Base-by-base conservation (phyloP, 2,329 filamentous ascomycete species). In the Fusarium sublunatum region DNA sequence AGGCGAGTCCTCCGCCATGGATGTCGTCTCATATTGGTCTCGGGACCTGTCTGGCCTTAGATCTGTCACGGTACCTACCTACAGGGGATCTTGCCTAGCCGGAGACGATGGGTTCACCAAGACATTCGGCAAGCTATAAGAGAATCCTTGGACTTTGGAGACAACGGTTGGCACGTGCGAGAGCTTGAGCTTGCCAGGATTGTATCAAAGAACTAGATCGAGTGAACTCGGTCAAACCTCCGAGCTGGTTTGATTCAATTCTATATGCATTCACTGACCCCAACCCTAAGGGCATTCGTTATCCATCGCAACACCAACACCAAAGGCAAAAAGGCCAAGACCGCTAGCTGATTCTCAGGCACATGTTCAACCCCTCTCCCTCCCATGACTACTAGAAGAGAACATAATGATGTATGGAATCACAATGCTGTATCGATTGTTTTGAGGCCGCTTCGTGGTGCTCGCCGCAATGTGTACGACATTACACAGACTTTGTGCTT, bases 121-220 rank as follows among this genome's bases (percentile, higher is more conserved):
- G 44, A 35, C 43, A 46, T 36, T 40, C 12, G 26, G 38, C 34
- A 36, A 34, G 28, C 41, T 45, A 46, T 46, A 62, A 46, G 53
- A 48, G 41, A 49, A 60, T 47, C 55, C 57, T 42, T 60, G 54
- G 40, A 34, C 29, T 54, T 54, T 59, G 28, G 42, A 60, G 57
- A 40, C 56, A 54, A 61, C 57, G 42, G 53, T 53, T 68, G 67
- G 67, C 67, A 69, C 64, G 67, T 70, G 64, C 64, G 54, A 62
- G 62, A 66, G 56, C 64, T 68, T 61, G 65, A 56, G 47, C 38
- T 51, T 38, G 35, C 41, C 52, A 43, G 39, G 43, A 35, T 38
- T 46, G 34, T 48, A 28, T 43, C 40, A 38, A 22, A 53, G 36
- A 61, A 60, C 43, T 35, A 61, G 38, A 40, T 50, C 34, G 42